Conservation (phyloP, 345 rosid genomes). For the Barbarea vulgaris region DNA sequence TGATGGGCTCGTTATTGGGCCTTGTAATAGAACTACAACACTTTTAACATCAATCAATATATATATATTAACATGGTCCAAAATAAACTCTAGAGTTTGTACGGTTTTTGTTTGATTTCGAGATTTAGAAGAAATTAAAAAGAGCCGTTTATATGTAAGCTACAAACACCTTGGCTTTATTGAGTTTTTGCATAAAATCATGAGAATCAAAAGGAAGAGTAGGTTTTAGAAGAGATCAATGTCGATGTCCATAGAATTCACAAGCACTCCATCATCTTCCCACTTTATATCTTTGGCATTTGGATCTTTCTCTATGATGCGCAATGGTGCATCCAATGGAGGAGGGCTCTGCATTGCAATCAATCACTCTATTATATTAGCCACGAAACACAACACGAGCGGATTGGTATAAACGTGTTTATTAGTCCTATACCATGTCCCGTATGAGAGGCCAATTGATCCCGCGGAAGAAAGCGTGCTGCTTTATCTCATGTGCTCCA, state of each 20-base stretch:
- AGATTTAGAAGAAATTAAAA: conserved; percentile 14
- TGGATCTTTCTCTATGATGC: conserved; percentile 58
- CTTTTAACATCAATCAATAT: conserved; percentile 3
- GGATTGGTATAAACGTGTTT: background rate
- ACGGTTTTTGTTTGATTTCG: background rate
- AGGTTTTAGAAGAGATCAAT: conserved; percentile 65
- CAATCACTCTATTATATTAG: conserved; percentile 22
- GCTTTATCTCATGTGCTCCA: conserved; percentile 88
- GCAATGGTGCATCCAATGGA: conserved; percentile 61
- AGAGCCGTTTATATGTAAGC: conserved; percentile 12
- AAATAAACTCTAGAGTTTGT: background rate
- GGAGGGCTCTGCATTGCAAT: conserved; percentile 86
- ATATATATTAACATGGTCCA: conserved; percentile 13
- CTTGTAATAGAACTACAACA: background rate
- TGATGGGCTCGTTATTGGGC: conserved; percentile 21
- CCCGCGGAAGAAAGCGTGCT: conserved; percentile 87
- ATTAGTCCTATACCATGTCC: conserved; percentile 70
- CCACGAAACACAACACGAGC: background rate
- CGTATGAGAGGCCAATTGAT: conserved; percentile 94
- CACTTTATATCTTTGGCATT: conserved; percentile 62
- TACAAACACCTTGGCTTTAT: conserved; percentile 18
- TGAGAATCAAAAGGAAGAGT: conserved; percentile 14
- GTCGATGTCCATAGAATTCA: conserved; percentile 58
- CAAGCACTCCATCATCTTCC: conserved; percentile 90
- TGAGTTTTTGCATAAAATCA: conserved; percentile 22